Conservation (phyloP, 768 basidiomycete species). For the Cystofilobasidium ferigula region DNA sequence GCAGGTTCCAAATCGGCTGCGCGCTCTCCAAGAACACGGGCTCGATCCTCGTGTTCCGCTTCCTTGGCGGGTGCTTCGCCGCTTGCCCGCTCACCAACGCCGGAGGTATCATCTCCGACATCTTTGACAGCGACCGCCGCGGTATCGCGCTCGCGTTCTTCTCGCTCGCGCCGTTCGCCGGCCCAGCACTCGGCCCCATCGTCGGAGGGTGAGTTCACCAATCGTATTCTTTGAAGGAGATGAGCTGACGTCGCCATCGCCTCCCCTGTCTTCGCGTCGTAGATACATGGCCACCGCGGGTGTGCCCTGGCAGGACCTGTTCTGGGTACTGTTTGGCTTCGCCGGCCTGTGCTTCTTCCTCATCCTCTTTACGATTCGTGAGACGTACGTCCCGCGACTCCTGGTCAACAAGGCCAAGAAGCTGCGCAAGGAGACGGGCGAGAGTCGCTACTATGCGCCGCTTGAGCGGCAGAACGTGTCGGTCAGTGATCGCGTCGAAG, state of each 20-base stretch:
- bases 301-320: constrained; percentile 12
- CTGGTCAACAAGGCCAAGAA: constrained; percentile 37
- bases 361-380: constrained; percentile 24
- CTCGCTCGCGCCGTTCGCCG: constrained; percentile 38
- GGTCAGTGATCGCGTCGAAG: constrained; percentile 30
- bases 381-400: constrained; percentile 39
- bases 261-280: too few species aligned
- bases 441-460: constrained; percentile 35
- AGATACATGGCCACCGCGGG: constrained; percentile 15
- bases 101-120: constrained; percentile 36
- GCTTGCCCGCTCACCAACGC: constrained; percentile 41
- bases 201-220: constrained; percentile 37
- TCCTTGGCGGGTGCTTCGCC: constrained; percentile 40
- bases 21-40: constrained; percentile 40
- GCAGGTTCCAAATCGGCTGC: constrained; percentile 40
- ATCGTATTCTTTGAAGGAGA: too few species aligned
- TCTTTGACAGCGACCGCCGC: constrained; percentile 22
- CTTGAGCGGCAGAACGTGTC: constrained; percentile 17
- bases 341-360: constrained; percentile 33
- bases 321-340: constrained; percentile 24
- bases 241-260: too few species aligned
- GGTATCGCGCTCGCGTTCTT: constrained; percentile 26
- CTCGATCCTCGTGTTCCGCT: constrained; percentile 40
- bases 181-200: constrained; percentile 36
- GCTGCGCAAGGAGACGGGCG: constrained; percentile 36